Base-by-base conservation (phyloP, 805 yeast species). In the Kodamaea leandrae region DNA sequence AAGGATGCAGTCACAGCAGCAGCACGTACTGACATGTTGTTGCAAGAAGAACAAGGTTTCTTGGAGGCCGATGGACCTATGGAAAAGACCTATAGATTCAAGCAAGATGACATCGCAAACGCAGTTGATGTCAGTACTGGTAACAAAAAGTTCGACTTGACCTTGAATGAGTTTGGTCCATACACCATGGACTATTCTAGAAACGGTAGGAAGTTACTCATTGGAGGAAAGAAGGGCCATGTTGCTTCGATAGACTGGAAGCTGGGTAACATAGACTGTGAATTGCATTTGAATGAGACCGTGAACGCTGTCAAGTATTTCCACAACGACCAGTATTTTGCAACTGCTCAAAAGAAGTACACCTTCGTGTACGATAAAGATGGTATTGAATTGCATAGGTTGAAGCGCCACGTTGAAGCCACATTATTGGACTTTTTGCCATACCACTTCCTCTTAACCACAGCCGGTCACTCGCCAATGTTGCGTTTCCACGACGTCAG, bases 191-290 rank as follows among this genome's bases (percentile, higher is more conserved):
- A 91, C 60, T 93, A 83, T 60, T 77, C 93, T 2, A 74, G 91
- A 61, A 88, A 88, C 52, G 99, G 99, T 41, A 80, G 96, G 46
- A 83, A 83, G 48, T 61, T 93, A 36, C 71, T 93, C 25, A 67
- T 93, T 16, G 93, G 90, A 8, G 99, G 99, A 14, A 73, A 74
- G 36, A 88, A 87, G 59, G 99, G 99, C 3, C 99, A 93, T 68
- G 80, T 93, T 38, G 98, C 99, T 0, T 79, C 93, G 2, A 83
- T 93, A 72, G 96, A 93, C 66, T 93, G 99, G 97, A 79, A 95
- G 58, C 78, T 80, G 28, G 98, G 98, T 10, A 72, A 69, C 28
- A 65, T 91, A 24, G 83, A 80, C 46, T 81, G 95, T 32, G 99
- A 93, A 61, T 61, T 93, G 41, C 79, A 86, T 55, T 68, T 93